These are phyloP conservation scores for Macaranga tanarius DNA, from an alignment of 441 rosid species.

Conservation along the genomic window DNA sequence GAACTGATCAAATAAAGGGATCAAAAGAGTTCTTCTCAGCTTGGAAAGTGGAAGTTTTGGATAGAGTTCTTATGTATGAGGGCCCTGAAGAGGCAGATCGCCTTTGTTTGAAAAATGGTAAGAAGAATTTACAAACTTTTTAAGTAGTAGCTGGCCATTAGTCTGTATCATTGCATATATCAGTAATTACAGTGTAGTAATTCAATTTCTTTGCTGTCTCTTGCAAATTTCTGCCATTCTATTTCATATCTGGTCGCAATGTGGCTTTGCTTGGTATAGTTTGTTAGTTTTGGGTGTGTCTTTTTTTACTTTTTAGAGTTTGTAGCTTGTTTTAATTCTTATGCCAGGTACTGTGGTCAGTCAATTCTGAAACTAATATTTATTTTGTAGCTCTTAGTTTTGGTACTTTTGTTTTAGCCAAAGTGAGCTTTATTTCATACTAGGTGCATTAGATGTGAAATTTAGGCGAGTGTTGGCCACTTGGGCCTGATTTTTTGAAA, in stretches of 20 bases:
- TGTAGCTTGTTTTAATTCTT: not conserved
- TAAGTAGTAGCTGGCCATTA: conserved; percentile 11
- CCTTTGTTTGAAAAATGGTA: conserved; percentile 84
- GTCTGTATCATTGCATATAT: conserved; percentile 15
- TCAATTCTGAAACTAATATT: not conserved
- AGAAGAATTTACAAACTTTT: conserved; percentile 31
- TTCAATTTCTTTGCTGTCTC: conserved; percentile 8
- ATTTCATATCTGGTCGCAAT: not conserved
- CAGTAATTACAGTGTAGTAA: conserved; percentile 12
- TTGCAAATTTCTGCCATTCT: conserved; percentile 2
- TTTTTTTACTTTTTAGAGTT: not conserved
- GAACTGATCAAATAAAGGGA: conserved; percentile 31
- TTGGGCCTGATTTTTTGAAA: not conserved
- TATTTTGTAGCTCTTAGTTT: not conserved
- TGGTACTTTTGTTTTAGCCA: not conserved
- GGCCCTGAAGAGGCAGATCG: conserved; percentile 87
- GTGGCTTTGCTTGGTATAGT: not conserved
- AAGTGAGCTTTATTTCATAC: not conserved
- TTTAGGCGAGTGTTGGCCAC: not conserved
- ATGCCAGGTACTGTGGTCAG: too few species aligned
- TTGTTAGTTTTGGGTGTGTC: not conserved
- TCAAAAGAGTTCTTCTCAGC: conserved; percentile 45
- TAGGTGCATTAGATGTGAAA: not conserved
- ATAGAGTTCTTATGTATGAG: conserved; percentile 81
- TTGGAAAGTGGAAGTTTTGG: conserved; percentile 88